Base-by-base conservation (phyloP, 2,329 filamentous ascomycete genomes). In the Fusarium euwallaceae region DNA sequence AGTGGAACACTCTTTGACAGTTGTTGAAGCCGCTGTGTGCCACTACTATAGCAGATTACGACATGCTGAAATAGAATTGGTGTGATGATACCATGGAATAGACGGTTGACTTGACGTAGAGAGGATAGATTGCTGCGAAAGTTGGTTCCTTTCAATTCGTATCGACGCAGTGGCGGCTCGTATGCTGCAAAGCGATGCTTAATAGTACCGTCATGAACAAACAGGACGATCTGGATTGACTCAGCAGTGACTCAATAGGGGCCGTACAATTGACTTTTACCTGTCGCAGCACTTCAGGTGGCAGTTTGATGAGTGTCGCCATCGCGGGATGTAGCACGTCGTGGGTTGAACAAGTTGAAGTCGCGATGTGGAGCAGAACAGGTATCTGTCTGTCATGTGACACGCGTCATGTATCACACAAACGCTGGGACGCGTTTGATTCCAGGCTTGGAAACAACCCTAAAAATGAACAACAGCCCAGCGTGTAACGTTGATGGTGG, bases 1-100 rank as follows among this genome's bases (percentile, higher is more conserved):
- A 67, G 65, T 58, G 37, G 17, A 55, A 45, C 11, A 34, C 9
- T 39, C 27, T 34, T 62, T 56, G 65, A 67, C 29, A 63, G 39
- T 51, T 58, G 59, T 16, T 63, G 58, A 37, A 67, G 48, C 7
- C 65, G 48, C 48, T 11, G 14, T n/a, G 22, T 32, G 16, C 65
- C 65, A 29, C 37, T 51, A n/a, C 29, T 5, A 45, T 10, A 7
- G 14, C 27, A 58, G 48, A 67, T 67, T 9, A 63, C 37, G 29
- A 37, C 59, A 48, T 62, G 65, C 59, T 67, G 59, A 6, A 67
- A 67, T 12, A 67, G 29, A 9, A 67, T 45, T 24, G 59, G 65
- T 16, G 65, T 67, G 29, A 51, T 39, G 3, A 63, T 24, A 11
- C 48, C 43, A 29, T 58, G 39, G n/a, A 67, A 51, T 22, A 39